A percentile compares a stretch with the other conserved stretches of the same genome.
phyloP scores from a whole-genome alignment of 176 grass and related monocot species.

The Zea luxurians region DNA sequence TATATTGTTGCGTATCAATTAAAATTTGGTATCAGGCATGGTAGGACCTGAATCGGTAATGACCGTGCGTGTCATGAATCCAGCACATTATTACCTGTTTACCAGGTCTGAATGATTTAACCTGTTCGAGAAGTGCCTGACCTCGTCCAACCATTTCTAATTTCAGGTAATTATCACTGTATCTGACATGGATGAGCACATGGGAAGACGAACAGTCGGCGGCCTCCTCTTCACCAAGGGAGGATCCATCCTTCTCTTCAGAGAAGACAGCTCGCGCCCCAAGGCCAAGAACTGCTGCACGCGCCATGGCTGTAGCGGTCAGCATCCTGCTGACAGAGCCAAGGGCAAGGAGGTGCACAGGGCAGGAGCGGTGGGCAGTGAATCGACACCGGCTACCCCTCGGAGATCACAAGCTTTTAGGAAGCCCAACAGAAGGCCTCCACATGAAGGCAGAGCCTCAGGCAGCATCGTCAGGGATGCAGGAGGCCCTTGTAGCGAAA shows the following conservation, averaged over 20 bases:
- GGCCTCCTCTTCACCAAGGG: slow-evolving; percentile 83
- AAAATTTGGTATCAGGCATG: background rate
- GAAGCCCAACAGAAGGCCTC: slow-evolving; percentile 37
- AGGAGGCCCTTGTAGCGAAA: slow-evolving; percentile 8
- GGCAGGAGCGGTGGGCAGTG: slow-evolving; percentile 11
- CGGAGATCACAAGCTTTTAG: slow-evolving; percentile 32
- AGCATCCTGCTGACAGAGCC: slow-evolving; percentile 38
- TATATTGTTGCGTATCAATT: background rate
- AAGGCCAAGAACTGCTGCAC: slow-evolving; percentile 44
- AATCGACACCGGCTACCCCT: slow-evolving; percentile 34
- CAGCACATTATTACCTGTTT: too few relatives aligned
- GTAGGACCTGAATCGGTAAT: slow-evolving; percentile 9
- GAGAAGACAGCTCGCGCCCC: slow-evolving; percentile 58
- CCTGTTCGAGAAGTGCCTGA: background rate
- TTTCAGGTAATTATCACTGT: slow-evolving; percentile 18
- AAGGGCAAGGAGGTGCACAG: slow-evolving; percentile 47
- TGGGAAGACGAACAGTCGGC: slow-evolving; percentile 76
- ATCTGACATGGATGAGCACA: slow-evolving; percentile 59
- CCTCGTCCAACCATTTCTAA: slow-evolving; percentile 18
- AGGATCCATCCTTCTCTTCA: slow-evolving; percentile 75
- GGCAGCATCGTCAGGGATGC: slow-evolving; percentile 21
- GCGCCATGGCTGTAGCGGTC: slow-evolving; percentile 50
- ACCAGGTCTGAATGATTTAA: too few relatives aligned
- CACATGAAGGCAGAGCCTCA: slow-evolving; percentile 25
- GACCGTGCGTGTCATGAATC: background rate